Evolutionary conservation across 1,284 basidiomycete genomes (phyloP).

Genomic region (Vanrija sp.): DNA sequence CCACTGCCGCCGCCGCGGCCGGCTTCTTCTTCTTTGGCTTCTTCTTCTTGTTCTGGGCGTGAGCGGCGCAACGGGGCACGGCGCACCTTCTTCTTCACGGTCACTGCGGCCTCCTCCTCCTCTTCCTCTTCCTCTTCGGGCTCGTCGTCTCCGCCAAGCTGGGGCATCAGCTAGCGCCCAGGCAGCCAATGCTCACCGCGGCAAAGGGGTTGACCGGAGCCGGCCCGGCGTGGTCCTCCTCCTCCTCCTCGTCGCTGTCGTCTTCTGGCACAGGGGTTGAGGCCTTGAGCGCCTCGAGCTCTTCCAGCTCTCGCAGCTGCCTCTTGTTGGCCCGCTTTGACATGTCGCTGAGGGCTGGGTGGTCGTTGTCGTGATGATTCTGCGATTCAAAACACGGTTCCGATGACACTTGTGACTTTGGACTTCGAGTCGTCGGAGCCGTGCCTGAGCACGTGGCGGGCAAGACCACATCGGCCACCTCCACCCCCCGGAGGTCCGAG

Average conservation of each 20-base stretch:
- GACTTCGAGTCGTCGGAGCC: too few species aligned
- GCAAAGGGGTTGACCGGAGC: constrained; percentile 53
- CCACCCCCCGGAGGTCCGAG: too few species aligned
- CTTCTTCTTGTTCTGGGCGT: constrained; percentile 48
- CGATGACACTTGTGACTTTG: too few species aligned
- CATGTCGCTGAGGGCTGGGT: constrained; percentile 32
- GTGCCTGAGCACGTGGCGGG: too few species aligned
- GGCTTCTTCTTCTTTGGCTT: constrained; percentile 42
- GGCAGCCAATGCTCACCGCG: constrained; percentile 50
- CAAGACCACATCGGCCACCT: too few species aligned
- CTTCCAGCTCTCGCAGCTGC: constrained; percentile 76
- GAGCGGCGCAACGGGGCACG: not conserved
- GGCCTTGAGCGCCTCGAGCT: constrained; percentile 51
- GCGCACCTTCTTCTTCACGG: constrained; percentile 35
- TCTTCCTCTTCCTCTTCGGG: constrained; percentile 28
- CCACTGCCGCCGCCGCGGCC: constrained; percentile 6
- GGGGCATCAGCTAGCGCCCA: not conserved
- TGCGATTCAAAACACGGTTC: too few species aligned
- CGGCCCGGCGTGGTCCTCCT: constrained; percentile 23
- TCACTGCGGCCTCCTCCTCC: constrained; percentile 20
- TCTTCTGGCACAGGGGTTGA: constrained; percentile 17
- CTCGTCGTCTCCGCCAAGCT: constrained; percentile 19
- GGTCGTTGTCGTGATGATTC: not conserved
- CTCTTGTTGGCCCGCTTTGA: constrained; percentile 63
- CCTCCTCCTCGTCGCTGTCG: constrained; percentile 15